Evolutionary conservation across 345 rosid species (phyloP).

Genomic region (Hypericum androsaemum): DNA sequence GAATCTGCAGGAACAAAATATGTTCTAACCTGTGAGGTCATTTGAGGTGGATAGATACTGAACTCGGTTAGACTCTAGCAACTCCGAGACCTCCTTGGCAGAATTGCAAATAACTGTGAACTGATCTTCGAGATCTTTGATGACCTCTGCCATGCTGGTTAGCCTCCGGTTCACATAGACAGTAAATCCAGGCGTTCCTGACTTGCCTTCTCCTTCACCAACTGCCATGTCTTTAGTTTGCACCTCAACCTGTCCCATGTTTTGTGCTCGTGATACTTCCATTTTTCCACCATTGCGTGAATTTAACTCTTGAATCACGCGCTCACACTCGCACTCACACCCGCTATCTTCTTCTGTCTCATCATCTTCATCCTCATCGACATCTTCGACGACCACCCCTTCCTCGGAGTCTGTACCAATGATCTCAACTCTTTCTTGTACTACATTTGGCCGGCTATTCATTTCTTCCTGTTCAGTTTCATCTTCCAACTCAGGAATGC

Average conservation of each 20-base stretch:
- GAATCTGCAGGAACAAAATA: background rate
- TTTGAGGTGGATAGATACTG: constrained; percentile 40
- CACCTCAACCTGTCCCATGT: constrained; percentile 41
- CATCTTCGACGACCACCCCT: constrained; percentile 73
- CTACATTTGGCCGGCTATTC: constrained; percentile 23
- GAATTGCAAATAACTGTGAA: constrained; percentile 49
- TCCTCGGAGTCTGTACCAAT: constrained; percentile 31
- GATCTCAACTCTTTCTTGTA: constrained; percentile 24
- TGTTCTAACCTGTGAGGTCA: constrained; percentile 61
- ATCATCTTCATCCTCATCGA: constrained; percentile 41
- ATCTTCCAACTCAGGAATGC: constrained; percentile 76
- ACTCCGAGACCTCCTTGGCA: constrained; percentile 65
- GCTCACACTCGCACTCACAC: constrained; percentile 16
- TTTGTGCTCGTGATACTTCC: constrained; percentile 42
- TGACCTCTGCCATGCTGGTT: constrained; percentile 88
- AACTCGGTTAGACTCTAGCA: constrained; percentile 75
- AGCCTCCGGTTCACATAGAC: constrained; percentile 86
- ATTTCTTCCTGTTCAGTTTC: constrained; percentile 51
- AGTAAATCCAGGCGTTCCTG: constrained; percentile 70
- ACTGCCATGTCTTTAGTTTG: constrained; percentile 45
- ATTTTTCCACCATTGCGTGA: constrained; percentile 31
- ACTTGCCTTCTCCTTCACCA: constrained; percentile 27
- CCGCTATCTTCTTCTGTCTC: constrained; percentile 37
- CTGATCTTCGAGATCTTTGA: constrained; percentile 84
- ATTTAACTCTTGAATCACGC: constrained; percentile 30